Base-by-base conservation (phyloP, 164 flowering plant genomes). In the Euptelea pleiosperma region DNA sequence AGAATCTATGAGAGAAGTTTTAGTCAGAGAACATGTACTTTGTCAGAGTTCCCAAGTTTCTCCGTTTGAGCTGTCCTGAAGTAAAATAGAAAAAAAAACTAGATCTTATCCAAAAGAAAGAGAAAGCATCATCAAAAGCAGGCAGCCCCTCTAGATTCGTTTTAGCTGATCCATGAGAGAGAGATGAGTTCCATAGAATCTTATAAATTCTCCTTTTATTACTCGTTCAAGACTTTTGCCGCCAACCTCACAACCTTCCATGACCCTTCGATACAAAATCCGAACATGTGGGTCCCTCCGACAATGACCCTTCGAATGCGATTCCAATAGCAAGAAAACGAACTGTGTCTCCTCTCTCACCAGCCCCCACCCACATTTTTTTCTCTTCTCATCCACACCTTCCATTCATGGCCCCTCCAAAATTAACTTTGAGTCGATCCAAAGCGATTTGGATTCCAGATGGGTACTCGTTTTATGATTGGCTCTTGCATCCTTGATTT, bases 351-450 rank as follows among this genome's bases (percentile, higher is more conserved):
- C 57, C 51, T 57, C 58, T 51, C 37, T 56, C 53, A n/a, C n/a
- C n/a, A n/a, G n/a, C n/a, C n/a, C n/a, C n/a, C n/a, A n/a, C n/a
- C n/a, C n/a, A n/a, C n/a, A n/a, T n/a, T 41, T 41, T n/a, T 37
- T 16, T 42, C 42, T 11, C 45, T 46, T 63, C 60, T 42, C 64
- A 49, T 43, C 65, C 45, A 28, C 69, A 58, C 65, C 62, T 51
- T 66, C 57, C 51, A 44, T 57, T 39, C 35, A 52, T 57, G 60
- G 58, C 48, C 67, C 50, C 58, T 35, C 53, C 29, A 52, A 40
- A 53, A 46, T 52, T 62, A 22, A 33, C 74, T 73, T 76, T 70
- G 80, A 77, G 77, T 77, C 76, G 69, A 71, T 66, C 69, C 62
- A 58, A 76, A 79, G 70, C 50, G 68, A 77, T 64, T 71, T 30